Evolutionary conservation across 1,284 basidiomycete species (phyloP), one percentile per base, ranked within the genome.

Genomic region (Albatrellus sp.): DNA sequence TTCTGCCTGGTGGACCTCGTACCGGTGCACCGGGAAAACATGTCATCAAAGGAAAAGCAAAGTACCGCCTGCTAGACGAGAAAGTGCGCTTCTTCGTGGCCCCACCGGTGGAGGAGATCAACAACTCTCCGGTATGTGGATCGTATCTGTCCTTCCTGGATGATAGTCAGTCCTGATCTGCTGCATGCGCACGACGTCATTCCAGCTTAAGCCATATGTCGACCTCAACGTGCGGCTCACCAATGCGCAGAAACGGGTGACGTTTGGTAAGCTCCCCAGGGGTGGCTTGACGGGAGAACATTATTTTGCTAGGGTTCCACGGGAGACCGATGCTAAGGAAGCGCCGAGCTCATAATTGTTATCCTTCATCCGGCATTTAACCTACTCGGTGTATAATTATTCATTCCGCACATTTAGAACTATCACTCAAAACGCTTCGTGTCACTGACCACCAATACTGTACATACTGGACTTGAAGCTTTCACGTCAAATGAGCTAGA

Each of bases 21-120:
- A 92, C 89, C 1, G 89, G 89, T 49, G 83, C 89, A 33, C 89
- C 88, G 13, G 89, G 89, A 60, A 74, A 79, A 59, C 84, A 89
- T 62, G 78, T 90, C 40, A 65, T 87, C 29, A 59, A 73, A 30
- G 84, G 88, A 37, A 77, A 75, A 54, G 77, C 79, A 13, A 87
- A 86, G 58, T 92, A 89, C 58, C 70, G 80, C 37, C 65, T 92
- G 3, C 54, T 87, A 35, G 90, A 92, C 53, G 79, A 83, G 56
- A 74, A 83, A 64, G 89, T 92, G 29, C 72, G 89, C 52, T 77
- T 85, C 37, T 93, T 80, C 52, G 80, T 93, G 39, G 84, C 86
- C 11, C 90, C 90, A 1, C 74, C 77, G 1, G 59, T 86, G 30
- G 69, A 78, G 50, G 73, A 76, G 29, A 78, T 90, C 45, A 62